Base-by-base conservation (phyloP, 2,329 filamentous ascomycete genomes). In the Hypoxylon sp. region DNA sequence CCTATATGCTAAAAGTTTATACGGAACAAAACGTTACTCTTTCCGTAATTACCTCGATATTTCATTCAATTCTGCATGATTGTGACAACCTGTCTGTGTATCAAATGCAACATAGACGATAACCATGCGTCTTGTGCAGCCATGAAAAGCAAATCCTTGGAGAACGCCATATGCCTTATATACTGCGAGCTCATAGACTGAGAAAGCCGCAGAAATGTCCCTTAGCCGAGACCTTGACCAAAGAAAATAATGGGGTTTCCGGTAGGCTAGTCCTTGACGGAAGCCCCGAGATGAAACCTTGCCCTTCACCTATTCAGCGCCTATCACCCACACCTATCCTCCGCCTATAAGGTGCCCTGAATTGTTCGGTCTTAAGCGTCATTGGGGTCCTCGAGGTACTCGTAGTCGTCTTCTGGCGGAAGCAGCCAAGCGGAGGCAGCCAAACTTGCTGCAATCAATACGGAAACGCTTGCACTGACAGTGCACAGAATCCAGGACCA, bases 391-490 rank as follows among this genome's bases (percentile, higher is more conserved):
- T 81, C 77, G 67, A 88, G 77, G 69, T 93, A 87, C 78, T 97
- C 93, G 82, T 97, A 98, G 62, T 93, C 95, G 75, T 92, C 93
- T 78, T 98, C 95, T 0, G 89, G 87, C 0, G 93, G 91, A 48
- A 97, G 83, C 22, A 92, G 80, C 66, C 90, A 88, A 4, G 91
- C 91, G 1, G 92, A 92, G 10, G 89, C 81, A 0, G 87, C 83
- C 60, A 98, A 83, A 11, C 87, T 89, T 13, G 84, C 81, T 0
- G 87, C 89, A 11, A 84, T 81, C 8, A 89, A 64, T 2, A 89
- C 77, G 25, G 85, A 85, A 1, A 90, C 78, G 25, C 80, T 78
- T 53, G 85, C 89, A 67, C 88, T 89, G 25, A 85, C 79, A 5
- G 85, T 86, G 75, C 88, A 89, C 61, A 97, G 86, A 33, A 91